phyloP scores from a whole-genome alignment of 345 rosid genomes.

The Atalantia buxifolia region DNA sequence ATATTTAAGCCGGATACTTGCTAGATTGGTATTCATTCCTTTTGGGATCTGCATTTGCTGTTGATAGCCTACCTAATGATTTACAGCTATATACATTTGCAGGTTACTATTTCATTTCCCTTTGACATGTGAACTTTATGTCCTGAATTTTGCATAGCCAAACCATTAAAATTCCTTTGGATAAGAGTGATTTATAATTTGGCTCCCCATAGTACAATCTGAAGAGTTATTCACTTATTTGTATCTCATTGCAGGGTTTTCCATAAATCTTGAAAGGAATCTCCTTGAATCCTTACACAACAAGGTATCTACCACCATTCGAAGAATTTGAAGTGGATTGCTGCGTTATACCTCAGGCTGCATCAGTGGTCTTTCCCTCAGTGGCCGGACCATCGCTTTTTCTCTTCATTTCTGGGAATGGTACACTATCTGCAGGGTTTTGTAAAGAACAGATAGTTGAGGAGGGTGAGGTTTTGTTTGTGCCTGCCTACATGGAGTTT shows the following conservation, averaged over 20 bases:
- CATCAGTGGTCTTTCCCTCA: slow-evolving; percentile 28
- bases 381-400: slow-evolving; percentile 36
- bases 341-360: slow-evolving; percentile 27
- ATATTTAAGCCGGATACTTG: not conserved
- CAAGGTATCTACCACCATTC: slow-evolving; percentile 36
- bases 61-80: not conserved
- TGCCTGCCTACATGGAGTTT: slow-evolving; percentile 27
- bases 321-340: slow-evolving; percentile 38
- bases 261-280: slow-evolving; percentile 35
- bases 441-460: slow-evolving; percentile 1
- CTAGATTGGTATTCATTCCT: not conserved
- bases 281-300: slow-evolving; percentile 26
- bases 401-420: slow-evolving; percentile 20
- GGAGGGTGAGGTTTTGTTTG: slow-evolving; percentile 33
- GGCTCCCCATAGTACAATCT: not conserved
- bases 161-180: not conserved
- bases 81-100: no score
- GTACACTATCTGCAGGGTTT: slow-evolving; percentile 16
- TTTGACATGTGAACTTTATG: not conserved
- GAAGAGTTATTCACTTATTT: not conserved
- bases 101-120: not conserved
- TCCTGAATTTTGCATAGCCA: not conserved
- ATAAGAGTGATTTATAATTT: not conserved
- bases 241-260: slow-evolving; percentile 21
- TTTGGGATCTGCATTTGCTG: not conserved